Evolutionary conservation across 805 yeast genomes (phyloP).

Genomic region (Kuraishia borneana): DNA sequence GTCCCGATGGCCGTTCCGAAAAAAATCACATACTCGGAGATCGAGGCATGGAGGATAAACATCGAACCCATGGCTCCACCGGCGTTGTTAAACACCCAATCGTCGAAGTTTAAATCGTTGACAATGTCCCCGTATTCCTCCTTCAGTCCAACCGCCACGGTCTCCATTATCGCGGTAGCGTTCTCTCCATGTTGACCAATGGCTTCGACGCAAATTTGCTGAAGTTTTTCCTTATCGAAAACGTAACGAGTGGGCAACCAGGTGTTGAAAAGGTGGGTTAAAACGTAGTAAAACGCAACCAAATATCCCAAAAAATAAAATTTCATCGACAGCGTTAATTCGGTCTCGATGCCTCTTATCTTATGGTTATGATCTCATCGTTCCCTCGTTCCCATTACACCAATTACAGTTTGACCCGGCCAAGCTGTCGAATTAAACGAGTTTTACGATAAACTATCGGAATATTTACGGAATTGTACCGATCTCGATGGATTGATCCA

Average conservation of each 20-base stretch:
- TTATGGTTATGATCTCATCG: no score
- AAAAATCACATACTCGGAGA: slow-evolving; percentile 84
- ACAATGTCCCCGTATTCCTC: slow-evolving; percentile 62
- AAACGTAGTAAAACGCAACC: slow-evolving; percentile 3
- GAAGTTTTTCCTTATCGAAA: slow-evolving; percentile 58
- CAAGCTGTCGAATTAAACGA: no score
- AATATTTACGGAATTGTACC: no score
- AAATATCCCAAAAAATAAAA: not conserved
- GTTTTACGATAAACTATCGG: no score
- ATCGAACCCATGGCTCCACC: slow-evolving; percentile 98
- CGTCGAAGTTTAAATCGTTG: slow-evolving; percentile 61
- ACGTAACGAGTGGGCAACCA: slow-evolving; percentile 66
- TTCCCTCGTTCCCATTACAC: no score
- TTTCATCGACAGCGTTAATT: no score
- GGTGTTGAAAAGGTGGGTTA: slow-evolving; percentile 33
- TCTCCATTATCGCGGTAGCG: slow-evolving; percentile 51
- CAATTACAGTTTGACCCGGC: no score
- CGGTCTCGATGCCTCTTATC: no score
- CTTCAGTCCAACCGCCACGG: slow-evolving; percentile 46
- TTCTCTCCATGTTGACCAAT: slow-evolving; percentile 44
- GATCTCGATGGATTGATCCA: no score
- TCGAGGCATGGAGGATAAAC: slow-evolving; percentile 91
- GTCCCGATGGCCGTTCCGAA: slow-evolving; percentile 93
- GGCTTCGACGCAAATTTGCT: slow-evolving; percentile 43
- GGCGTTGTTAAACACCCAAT: slow-evolving; percentile 96